Evolutionary conservation across 805 yeast genomes (phyloP).

Genomic region (Ogataea populi-albae): DNA sequence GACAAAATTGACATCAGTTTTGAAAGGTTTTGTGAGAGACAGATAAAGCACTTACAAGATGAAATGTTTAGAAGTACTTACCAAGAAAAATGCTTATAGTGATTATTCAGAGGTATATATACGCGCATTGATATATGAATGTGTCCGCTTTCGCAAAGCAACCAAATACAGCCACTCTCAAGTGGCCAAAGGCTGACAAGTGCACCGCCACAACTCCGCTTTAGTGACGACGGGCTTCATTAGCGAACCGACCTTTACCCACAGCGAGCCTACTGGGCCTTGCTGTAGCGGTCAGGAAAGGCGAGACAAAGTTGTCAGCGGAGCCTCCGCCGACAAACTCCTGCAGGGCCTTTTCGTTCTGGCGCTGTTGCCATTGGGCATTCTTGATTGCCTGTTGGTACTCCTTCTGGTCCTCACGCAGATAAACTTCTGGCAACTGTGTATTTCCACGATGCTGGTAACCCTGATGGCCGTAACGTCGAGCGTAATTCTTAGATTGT

Average conservation of each 20-base stretch:
- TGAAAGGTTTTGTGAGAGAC: too few species aligned
- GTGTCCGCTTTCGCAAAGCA: too few species aligned
- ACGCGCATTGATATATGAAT: too few species aligned
- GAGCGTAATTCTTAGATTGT: slow-evolving; percentile 67
- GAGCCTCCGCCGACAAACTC: slow-evolving; percentile 96
- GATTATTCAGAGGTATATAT: too few species aligned
- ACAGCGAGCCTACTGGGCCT: slow-evolving; percentile 66
- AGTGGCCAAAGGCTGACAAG: too few species aligned
- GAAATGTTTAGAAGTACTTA: too few species aligned
- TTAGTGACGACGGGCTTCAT: slow-evolving; percentile 47
- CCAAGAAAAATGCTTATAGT: too few species aligned
- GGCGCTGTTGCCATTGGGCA: slow-evolving; percentile 81
- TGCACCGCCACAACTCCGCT: too few species aligned
- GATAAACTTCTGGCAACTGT: slow-evolving; percentile 51
- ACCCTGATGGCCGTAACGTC: slow-evolving; percentile 75
- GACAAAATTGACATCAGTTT: too few species aligned
- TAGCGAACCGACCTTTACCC: slow-evolving; percentile 83
- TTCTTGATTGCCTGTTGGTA: slow-evolving; percentile 83
- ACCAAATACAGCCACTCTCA: too few species aligned
- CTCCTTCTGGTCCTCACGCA: slow-evolving; percentile 94
- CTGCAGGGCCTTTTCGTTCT: slow-evolving; percentile 79
- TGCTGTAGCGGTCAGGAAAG: slow-evolving; percentile 70
- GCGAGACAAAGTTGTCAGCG: slow-evolving; percentile 82
- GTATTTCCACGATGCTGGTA: slow-evolving; percentile 65
- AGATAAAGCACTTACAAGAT: too few species aligned